Percentiles rank a stretch among this genome's conserved stretches.
Conservation (phyloP, 176 grass and related monocot species). For the Eleusine coracana region DNA sequence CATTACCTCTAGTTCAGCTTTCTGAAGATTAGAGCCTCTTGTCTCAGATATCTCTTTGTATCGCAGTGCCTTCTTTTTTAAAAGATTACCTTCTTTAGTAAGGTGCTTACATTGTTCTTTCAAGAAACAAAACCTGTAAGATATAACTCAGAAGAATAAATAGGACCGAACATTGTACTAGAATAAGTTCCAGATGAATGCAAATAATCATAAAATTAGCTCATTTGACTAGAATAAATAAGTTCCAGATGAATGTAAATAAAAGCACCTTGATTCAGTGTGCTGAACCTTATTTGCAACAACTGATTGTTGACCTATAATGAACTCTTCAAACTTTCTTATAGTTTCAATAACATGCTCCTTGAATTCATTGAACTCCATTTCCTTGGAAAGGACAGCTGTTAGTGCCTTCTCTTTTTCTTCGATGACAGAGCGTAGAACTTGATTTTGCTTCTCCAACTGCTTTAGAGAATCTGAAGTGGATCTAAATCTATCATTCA, state of each 20-base stretch:
- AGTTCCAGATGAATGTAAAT: conserved; percentile 18
- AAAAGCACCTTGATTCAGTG: conserved; percentile 60
- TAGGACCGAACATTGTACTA: neutral
- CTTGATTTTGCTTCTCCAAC: conserved; percentile 49
- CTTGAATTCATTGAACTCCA: conserved; percentile 42
- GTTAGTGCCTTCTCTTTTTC: conserved; percentile 54
- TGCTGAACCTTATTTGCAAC: conserved; percentile 47
- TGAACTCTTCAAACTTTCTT: conserved; percentile 40
- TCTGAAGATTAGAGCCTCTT: conserved; percentile 66
- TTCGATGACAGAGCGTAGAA: conserved; percentile 38
- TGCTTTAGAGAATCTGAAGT: conserved; percentile 40
- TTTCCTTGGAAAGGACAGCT: conserved; percentile 47
- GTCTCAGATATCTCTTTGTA: conserved; percentile 72
- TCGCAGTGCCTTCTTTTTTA: conserved; percentile 47
- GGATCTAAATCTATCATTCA: conserved; percentile 36
- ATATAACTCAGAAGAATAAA: conserved; percentile 8
- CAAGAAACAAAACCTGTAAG: conserved; percentile 53
- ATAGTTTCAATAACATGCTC: conserved; percentile 37
- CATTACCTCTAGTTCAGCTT: conserved; percentile 71
- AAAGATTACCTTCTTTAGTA: conserved; percentile 42
- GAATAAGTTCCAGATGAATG: conserved; percentile 24
- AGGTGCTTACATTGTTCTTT: conserved; percentile 58
- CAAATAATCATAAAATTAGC: conserved; percentile 24
- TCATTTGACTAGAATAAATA: conserved; percentile 26
- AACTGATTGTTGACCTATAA: conserved; percentile 38